Evolutionary conservation across 2,329 filamentous ascomycete genomes (phyloP).

Genomic region (Fusarium lateritium): DNA sequence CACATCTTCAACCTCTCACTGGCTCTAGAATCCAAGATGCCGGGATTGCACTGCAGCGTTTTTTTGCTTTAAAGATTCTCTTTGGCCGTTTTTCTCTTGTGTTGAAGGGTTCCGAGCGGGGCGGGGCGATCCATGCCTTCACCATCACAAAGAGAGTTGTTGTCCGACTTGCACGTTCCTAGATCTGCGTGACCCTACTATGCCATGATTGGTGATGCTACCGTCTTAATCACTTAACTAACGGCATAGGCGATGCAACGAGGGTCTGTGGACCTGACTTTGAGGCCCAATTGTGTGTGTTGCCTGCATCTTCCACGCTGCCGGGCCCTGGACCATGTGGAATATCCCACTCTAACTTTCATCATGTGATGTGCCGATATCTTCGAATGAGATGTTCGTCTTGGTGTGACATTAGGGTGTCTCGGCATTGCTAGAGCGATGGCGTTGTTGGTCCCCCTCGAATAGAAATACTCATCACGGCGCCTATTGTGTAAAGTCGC

Average conservation of each 20-base stretch:
- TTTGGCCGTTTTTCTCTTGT: conserved; percentile 16
- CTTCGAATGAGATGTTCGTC: conserved; percentile 37
- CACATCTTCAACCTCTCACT: conserved; percentile 32
- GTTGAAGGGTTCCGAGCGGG: conserved; percentile 27
- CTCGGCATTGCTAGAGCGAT: conserved; percentile 19
- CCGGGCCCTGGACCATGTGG: conserved; percentile 35
- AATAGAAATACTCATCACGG: conserved; percentile 34
- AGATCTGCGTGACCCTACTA: conserved; percentile 20
- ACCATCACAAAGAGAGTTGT: conserved; percentile 25
- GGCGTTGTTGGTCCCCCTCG: conserved; percentile 16
- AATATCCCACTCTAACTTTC: conserved; percentile 14
- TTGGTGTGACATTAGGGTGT: conserved; percentile 35
- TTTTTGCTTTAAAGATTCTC: conserved; percentile 25
- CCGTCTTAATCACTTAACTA: conserved; percentile 17
- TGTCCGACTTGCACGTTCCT: conserved; percentile 36
- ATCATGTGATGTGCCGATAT: conserved; percentile 40
- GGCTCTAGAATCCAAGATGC: conserved; percentile 25
- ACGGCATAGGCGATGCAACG: conserved; percentile 12
- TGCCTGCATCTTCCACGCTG: conserved; percentile 31
- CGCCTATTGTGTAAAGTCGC: conserved; percentile 36
- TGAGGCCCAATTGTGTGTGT: conserved; percentile 44
- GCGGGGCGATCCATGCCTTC: conserved; percentile 37
- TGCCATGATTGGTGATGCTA: conserved; percentile 23
- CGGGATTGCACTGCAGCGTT: conserved; percentile 27
- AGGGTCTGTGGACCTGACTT: conserved; percentile 28